Base-by-base conservation (phyloP, 1,284 basidiomycete genomes). In the Fomitopsis pinicola region DNA sequence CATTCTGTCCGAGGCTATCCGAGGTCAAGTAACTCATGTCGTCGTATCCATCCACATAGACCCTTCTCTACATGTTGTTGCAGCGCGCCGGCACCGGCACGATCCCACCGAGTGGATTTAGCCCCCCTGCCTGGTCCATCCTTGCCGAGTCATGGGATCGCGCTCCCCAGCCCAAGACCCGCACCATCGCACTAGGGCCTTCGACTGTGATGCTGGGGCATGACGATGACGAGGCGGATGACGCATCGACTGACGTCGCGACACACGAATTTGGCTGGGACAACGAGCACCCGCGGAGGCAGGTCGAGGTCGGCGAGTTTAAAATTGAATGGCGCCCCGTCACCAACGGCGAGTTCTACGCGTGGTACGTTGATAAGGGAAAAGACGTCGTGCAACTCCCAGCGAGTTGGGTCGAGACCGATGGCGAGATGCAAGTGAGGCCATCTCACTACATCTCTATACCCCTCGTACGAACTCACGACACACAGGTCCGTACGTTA, bases 241-340 rank as follows among this genome's bases (percentile, higher is more conserved):
- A 98, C 70, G 76, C 73, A 14, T 69, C 69, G 8, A 63, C 66
- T 6, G 73, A 83, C 54, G 70, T 82, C 48, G 71, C 77, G 15
- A 75, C 76, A 17, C 91, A 96, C 69, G 87, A 90, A 64, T 95
- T 93, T 71, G 97, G 96, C 0, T 98, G 96, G 97, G 97, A 99
- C 74, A 96, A 94, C 69, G 97, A 99, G 78, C 82, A 89, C 69
- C 94, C 95, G 1, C 77, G 77, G 64, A 78, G 89, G 26, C 72
- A 72, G 17, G 82, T 88, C 14, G 67, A 81, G 0, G 84, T 92
- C 8, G 80, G 77, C 30, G 58, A 80, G 58, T 88, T 98, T 79
- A 82, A 80, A 63, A 89, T 97, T 57, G 88, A 90, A 46, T 91
- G 91, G 79, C 80, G 92, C 62, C 95, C 95, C 1, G 81, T 98